A percentile compares a stretch with the other conserved stretches of the same genome.
Evolutionary conservation across 2,329 filamentous ascomycete genomes (phyloP).

Genomic region (Colletotrichum salicis): DNA sequence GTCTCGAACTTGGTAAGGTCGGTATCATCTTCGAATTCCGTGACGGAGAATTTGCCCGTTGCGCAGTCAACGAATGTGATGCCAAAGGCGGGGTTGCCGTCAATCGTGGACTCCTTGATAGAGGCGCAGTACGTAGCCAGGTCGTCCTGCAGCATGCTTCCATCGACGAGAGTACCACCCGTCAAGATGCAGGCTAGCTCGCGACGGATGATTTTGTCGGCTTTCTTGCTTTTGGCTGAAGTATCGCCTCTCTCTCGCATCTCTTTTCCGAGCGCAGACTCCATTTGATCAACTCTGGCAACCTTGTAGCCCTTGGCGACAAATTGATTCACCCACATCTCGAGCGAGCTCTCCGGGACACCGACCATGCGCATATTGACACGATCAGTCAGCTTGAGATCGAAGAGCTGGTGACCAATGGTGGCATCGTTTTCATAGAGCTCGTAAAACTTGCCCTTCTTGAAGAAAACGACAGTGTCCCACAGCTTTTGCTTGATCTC

Average conservation of each 20-base stretch:
- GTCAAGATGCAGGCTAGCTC: slow-evolving; percentile 93
- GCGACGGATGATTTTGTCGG: slow-evolving; percentile 91
- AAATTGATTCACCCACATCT: slow-evolving; percentile 98
- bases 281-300: slow-evolving; percentile 94
- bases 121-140: slow-evolving; percentile 97
- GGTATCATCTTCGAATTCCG: slow-evolving; percentile 89
- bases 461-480: slow-evolving; percentile 99
- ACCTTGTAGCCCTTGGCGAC: slow-evolving; percentile 99
- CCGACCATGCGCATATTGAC: slow-evolving; percentile 99
- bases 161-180: slow-evolving; percentile 91
- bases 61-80: slow-evolving; percentile 95
- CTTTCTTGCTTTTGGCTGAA: slow-evolving; percentile 71
- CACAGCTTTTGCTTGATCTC: slow-evolving; percentile 98
- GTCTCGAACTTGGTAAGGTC: slow-evolving; percentile 98
- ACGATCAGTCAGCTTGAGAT: slow-evolving; percentile 95
- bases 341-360: slow-evolving; percentile 93
- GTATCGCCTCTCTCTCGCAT: slow-evolving; percentile 91
- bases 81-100: slow-evolving; percentile 85
- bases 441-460: slow-evolving; percentile 99
- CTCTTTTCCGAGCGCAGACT: slow-evolving; percentile 94
- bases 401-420: slow-evolving; percentile 94
- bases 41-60: slow-evolving; percentile 94
- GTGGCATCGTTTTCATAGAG: slow-evolving; percentile 98
- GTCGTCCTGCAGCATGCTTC: slow-evolving; percentile 96
- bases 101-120: slow-evolving; percentile 83